Evolutionary conservation across 2,329 filamentous ascomycete species (phyloP).

Genomic region (Acrodontium crateriforme): DNA sequence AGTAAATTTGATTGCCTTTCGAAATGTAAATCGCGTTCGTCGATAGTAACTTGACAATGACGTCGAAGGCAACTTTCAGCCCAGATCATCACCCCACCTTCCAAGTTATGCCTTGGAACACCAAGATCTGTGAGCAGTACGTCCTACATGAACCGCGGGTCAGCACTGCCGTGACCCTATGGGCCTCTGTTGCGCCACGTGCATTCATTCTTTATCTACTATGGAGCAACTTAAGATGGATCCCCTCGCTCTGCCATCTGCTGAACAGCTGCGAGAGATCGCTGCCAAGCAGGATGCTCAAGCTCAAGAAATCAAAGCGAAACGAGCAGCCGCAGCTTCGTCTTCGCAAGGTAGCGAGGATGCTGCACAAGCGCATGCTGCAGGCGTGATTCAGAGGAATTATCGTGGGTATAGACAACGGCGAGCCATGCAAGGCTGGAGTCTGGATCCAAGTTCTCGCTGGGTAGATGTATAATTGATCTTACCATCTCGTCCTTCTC

Average conservation of each 20-base stretch:
- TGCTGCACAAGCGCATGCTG: constrained; percentile 11
- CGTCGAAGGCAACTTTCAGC: too few species aligned
- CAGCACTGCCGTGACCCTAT: too few species aligned
- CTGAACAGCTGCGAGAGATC: constrained; percentile 21
- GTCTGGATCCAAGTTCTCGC: constrained; percentile 53
- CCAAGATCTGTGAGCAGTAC: too few species aligned
- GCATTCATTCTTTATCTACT: too few species aligned
- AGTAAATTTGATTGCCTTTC: too few species aligned
- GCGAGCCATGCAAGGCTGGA: constrained; percentile 54
- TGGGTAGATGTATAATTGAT: constrained; percentile 48
- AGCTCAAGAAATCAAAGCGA: constrained; percentile 12
- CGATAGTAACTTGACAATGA: too few species aligned
- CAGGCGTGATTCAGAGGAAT: constrained; percentile 37
- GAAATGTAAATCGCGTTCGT: too few species aligned
- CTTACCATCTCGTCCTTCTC: neutral
- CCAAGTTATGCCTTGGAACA: too few species aligned
- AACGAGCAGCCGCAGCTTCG: constrained; percentile 5
- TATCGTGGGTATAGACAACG: constrained; percentile 66
- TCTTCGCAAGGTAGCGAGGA: constrained; percentile 4
- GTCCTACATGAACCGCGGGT: too few species aligned
- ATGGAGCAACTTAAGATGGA: too few species aligned
- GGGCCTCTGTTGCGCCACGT: too few species aligned
- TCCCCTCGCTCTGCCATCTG: constrained; percentile 16
- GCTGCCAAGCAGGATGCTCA: constrained; percentile 19
- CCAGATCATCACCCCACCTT: too few species aligned